phyloP scores from a whole-genome alignment of 768 basidiomycete species.

The Rhodotorula toruloides region DNA sequence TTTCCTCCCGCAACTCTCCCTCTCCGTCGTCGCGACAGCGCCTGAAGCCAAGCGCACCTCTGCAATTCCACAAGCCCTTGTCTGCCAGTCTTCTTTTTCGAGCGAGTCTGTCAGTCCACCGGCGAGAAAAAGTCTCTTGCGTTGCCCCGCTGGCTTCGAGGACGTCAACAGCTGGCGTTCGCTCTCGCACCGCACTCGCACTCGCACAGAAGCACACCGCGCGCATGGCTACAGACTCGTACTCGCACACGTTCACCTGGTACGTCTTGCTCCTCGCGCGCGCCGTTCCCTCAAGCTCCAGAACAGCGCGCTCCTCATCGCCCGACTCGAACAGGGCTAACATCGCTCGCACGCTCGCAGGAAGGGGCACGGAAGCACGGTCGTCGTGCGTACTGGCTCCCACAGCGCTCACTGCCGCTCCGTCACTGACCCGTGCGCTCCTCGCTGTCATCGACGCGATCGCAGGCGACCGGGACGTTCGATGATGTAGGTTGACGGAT shows the following conservation, averaged over 20 bases:
- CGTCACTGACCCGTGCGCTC: not conserved
- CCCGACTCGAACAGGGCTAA: not conserved
- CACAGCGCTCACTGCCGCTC: slow-evolving; percentile 38
- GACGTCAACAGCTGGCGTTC: too few relatives aligned
- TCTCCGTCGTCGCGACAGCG: too few relatives aligned
- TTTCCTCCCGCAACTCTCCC: too few relatives aligned
- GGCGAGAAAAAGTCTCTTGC: too few relatives aligned
- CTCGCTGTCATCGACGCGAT: not conserved
- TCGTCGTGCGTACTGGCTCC: slow-evolving; percentile 46
- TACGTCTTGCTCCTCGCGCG: not conserved
- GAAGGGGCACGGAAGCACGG: slow-evolving; percentile 17
- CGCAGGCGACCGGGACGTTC: slow-evolving; percentile 63
- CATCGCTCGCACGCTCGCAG: slow-evolving; percentile 1
- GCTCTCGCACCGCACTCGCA: too few relatives aligned
- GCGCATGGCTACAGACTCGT: slow-evolving; percentile 30
- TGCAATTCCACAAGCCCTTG: too few relatives aligned
- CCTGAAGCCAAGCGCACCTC: too few relatives aligned
- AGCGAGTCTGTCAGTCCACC: too few relatives aligned
- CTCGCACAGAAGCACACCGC: not conserved
- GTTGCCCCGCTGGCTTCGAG: too few relatives aligned
- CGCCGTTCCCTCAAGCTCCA: too few relatives aligned
- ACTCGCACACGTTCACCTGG: slow-evolving; percentile 35
- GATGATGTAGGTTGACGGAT: slow-evolving; percentile 63
- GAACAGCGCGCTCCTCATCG: not conserved
- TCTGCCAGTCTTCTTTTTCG: too few relatives aligned